These are phyloP conservation scores for Phyllosticta citrichinensis DNA, from an alignment of 2,329 filamentous ascomycete genomes.

Conservation along the genomic window DNA sequence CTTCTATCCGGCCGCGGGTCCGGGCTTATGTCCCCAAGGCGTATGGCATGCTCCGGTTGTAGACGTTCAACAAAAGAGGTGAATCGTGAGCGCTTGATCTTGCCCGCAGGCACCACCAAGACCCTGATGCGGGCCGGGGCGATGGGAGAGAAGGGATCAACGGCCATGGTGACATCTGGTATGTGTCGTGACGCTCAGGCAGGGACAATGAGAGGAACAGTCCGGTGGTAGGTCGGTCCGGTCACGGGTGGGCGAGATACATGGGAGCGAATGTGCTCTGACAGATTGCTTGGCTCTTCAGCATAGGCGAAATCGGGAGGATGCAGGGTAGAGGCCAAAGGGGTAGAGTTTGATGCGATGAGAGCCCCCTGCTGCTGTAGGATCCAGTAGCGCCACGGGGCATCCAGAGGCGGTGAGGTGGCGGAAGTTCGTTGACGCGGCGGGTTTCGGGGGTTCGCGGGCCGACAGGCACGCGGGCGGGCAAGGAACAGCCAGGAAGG, in stretches of 20 bases:
- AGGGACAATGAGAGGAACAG: not conserved
- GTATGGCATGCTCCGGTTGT: slow-evolving; percentile 68
- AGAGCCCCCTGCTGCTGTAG: not conserved
- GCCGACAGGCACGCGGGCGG: not conserved
- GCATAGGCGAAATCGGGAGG: not conserved
- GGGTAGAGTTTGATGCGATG: not conserved
- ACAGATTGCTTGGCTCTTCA: not conserved
- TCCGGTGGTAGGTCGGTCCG: not conserved
- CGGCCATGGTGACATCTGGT: slow-evolving; percentile 59
- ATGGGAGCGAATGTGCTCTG: not conserved
- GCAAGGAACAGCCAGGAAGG: too few relatives aligned
- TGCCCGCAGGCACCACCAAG: slow-evolving; percentile 76
- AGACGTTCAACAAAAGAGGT: slow-evolving; percentile 67
- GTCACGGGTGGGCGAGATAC: not conserved
- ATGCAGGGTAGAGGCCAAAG: not conserved
- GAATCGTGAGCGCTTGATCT: slow-evolving; percentile 75
- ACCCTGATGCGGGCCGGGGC: slow-evolving; percentile 85
- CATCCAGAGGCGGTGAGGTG: not conserved
- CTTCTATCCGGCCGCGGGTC: slow-evolving; percentile 79
- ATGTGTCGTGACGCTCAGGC: not conserved
- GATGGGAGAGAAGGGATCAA: slow-evolving; percentile 82
- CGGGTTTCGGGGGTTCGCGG: not conserved
- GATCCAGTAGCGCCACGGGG: not conserved
- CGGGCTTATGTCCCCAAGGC: slow-evolving; percentile 75
- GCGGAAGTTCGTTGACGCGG: not conserved